These are phyloP conservation scores for Fraxinus pennsylvanica DNA, from an alignment of 257 asterid species.

Conservation along the genomic window DNA sequence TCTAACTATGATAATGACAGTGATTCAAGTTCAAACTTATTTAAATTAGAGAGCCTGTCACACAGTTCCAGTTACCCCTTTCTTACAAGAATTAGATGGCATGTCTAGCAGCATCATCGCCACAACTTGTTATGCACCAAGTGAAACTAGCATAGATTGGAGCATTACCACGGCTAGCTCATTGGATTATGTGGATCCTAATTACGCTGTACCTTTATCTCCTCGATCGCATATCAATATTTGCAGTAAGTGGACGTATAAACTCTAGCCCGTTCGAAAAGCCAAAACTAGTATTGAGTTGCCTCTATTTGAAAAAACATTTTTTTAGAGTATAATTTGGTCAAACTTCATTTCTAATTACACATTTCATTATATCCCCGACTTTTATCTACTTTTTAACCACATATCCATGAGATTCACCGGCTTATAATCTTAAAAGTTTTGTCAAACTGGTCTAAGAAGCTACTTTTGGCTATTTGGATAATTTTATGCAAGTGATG, in stretches of 20 bases:
- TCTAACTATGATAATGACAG: conserved; percentile 37
- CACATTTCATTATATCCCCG: too few species aligned
- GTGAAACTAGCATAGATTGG: conserved; percentile 54
- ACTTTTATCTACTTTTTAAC: too few species aligned
- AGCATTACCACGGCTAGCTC: conserved; percentile 41
- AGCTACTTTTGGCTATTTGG: too few species aligned
- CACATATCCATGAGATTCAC: too few species aligned
- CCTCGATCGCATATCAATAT: not conserved
- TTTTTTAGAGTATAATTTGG: too few species aligned
- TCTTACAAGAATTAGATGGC: conserved; percentile 29
- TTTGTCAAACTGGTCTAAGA: too few species aligned
- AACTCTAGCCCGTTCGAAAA: not conserved
- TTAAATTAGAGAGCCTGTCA: conserved; percentile 49
- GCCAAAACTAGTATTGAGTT: too few species aligned
- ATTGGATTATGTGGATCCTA: not conserved
- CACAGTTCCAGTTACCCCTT: conserved; percentile 28
- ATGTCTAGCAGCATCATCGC: conserved; percentile 17
- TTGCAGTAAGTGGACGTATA: not conserved
- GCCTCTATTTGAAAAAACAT: too few species aligned
- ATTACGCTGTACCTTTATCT: not conserved
- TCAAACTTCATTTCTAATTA: too few species aligned
- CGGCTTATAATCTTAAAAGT: too few species aligned
- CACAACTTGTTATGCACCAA: conserved; percentile 34
- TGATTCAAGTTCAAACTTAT: conserved; percentile 51
- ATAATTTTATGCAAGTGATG: too few species aligned